Conservation (phyloP, 1,139 yeast genomes). For the Debaryomyces psychrophilus region DNA sequence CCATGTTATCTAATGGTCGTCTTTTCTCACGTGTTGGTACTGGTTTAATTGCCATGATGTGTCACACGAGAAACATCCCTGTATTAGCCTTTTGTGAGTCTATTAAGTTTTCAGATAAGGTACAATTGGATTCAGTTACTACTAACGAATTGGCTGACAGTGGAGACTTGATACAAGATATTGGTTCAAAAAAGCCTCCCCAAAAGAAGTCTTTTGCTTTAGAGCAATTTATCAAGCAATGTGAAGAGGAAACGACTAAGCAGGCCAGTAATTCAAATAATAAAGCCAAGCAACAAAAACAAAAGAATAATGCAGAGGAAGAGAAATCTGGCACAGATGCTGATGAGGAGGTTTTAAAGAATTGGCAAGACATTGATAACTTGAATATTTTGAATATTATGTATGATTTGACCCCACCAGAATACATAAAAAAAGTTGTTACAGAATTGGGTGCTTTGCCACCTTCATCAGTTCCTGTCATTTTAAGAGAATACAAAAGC, state of each 20-base stretch:
- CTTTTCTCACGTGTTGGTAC: conserved; percentile 94
- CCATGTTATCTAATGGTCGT: conserved; percentile 94
- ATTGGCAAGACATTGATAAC: conserved; percentile 66
- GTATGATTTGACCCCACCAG: conserved; percentile 95
- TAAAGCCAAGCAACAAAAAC: conserved; percentile 22
- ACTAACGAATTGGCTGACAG: conserved; percentile 90
- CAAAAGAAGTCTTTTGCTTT: conserved; percentile 67
- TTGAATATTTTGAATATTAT: conserved; percentile 80
- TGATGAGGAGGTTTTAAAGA: conserved; percentile 46
- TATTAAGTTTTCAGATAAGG: conserved; percentile 91
- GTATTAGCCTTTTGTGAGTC: conserved; percentile 95
- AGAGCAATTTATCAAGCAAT: conserved; percentile 61
- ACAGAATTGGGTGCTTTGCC: conserved; percentile 97
- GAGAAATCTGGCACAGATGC: conserved; percentile 16
- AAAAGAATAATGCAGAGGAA: conserved; percentile 23
- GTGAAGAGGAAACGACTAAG: conserved; percentile 29
- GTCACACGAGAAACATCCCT: conserved; percentile 85
- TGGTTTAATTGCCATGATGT: conserved; percentile 90
- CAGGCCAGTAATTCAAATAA: conserved; percentile 17
- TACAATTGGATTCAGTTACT: conserved; percentile 93
- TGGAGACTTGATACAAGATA: conserved; percentile 63
- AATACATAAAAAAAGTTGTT: conserved; percentile 88
- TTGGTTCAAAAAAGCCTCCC: conserved; percentile 53
- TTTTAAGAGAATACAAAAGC: conserved; percentile 85
- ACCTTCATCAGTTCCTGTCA: conserved; percentile 96